Evolutionary conservation across 371 early-diverging fungal species (phyloP).

Genomic region (Saksenaea vasiformis): DNA sequence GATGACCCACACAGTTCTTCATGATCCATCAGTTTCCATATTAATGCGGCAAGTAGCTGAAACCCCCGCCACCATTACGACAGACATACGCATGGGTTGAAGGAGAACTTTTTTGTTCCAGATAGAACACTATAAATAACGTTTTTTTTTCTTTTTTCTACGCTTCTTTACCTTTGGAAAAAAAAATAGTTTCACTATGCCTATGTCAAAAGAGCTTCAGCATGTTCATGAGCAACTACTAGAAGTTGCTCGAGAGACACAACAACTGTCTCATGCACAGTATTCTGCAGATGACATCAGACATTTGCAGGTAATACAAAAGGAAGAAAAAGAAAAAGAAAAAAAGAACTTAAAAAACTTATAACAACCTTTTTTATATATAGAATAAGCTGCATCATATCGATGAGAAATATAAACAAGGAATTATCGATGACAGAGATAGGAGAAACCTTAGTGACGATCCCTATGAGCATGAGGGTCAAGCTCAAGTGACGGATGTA

Average conservation of each 20-base stretch:
- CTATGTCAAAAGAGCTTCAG: slow-evolving; percentile 18
- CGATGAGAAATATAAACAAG: slow-evolving; percentile 27
- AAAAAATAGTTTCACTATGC: background rate
- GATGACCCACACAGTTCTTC: too few relatives aligned
- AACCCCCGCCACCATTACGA: background rate
- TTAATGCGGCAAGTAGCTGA: too few relatives aligned
- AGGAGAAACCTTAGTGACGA: slow-evolving; percentile 14
- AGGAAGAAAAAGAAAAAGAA: too few relatives aligned
- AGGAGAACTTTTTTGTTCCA: background rate
- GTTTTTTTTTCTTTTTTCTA: background rate
- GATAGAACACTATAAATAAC: background rate
- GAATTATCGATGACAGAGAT: slow-evolving; percentile 21
- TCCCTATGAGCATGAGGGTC: slow-evolving; percentile 44
- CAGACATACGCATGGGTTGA: background rate
- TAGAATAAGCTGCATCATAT: slow-evolving; percentile 31
- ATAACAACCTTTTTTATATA: slow-evolving; percentile 9
- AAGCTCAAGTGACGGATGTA: slow-evolving; percentile 40
- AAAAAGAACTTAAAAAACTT: background rate
- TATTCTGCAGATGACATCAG: slow-evolving; percentile 37
- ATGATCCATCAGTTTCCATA: too few relatives aligned
- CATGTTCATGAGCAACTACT: slow-evolving; percentile 42
- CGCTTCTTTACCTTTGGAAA: background rate
- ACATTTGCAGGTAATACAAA: slow-evolving; percentile 29
- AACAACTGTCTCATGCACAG: slow-evolving; percentile 26
- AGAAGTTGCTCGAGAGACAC: slow-evolving; percentile 40